Percentiles rank a stretch among this genome's conserved stretches.
Evolutionary conservation across 345 rosid species (phyloP).

Genomic region (Euphorbia pulcherrima): DNA sequence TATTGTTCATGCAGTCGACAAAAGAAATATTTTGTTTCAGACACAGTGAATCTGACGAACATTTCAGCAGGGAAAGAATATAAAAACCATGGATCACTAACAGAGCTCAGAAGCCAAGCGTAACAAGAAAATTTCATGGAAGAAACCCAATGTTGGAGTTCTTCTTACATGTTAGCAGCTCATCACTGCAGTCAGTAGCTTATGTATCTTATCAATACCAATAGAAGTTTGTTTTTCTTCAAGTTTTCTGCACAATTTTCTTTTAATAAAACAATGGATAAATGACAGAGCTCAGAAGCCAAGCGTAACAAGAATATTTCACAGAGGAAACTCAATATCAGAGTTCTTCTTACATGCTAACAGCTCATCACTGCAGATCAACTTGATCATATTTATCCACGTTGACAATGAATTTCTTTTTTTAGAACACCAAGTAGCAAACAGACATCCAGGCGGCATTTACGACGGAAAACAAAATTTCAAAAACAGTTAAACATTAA

Average conservation of each 20-base stretch:
- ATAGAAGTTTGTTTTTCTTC: no score
- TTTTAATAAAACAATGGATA: not conserved
- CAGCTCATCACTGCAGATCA: constrained; percentile 43
- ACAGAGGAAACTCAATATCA: constrained; percentile 32
- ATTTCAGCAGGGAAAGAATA: not conserved
- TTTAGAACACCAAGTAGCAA: not conserved
- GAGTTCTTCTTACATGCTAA: constrained; percentile 46
- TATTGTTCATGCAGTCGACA: not conserved
- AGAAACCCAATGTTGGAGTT: constrained; percentile 27
- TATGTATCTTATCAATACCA: not conserved
- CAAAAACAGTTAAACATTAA: not conserved
- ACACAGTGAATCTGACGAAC: not conserved
- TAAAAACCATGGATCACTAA: not conserved
- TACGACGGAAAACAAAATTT: not conserved
- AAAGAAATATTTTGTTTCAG: not conserved
- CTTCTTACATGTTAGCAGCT: constrained; percentile 49
- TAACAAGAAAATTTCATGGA: constrained; percentile 45
- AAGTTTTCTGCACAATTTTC: no score
- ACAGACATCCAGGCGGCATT: not conserved
- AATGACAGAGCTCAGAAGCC: constrained; percentile 46
- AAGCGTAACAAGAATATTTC: constrained; percentile 49
- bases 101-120: constrained; percentile 57
- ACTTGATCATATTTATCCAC: not conserved
- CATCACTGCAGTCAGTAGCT: constrained; percentile 37
- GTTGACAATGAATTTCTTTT: not conserved